These are phyloP conservation scores for Coemansia sp. DNA, from an alignment of 192 early-diverging fungal species.

Conservation along the genomic window DNA sequence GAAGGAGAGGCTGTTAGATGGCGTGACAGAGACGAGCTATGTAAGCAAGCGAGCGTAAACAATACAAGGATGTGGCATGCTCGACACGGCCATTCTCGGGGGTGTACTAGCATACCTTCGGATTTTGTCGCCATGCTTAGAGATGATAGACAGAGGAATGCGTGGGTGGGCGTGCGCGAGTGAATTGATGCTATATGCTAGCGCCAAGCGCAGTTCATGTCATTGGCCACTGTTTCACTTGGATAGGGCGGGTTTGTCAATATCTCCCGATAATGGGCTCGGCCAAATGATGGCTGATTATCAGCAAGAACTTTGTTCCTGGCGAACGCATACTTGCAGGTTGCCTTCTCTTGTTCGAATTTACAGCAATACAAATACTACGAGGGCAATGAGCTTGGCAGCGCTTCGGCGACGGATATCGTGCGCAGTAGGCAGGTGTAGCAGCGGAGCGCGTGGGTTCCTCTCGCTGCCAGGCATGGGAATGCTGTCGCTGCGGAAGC, in stretches of 20 bases:
- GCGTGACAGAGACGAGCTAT: background rate
- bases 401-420: background rate
- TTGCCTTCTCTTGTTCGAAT: too few species aligned
- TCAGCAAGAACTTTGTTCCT: too few species aligned
- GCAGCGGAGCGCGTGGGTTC: conserved; percentile 10
- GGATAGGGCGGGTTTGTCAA: too few species aligned
- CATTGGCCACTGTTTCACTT: too few species aligned
- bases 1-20: background rate
- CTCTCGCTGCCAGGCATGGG: conserved; percentile 6
- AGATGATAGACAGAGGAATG: background rate
- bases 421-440: background rate
- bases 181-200: too few species aligned
- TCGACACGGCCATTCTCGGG: background rate
- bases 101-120: conserved; percentile 16
- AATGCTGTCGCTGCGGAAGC: background rate
- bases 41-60: background rate
- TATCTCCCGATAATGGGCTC: too few species aligned
- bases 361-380: background rate
- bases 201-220: too few species aligned
- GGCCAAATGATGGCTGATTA: too few species aligned
- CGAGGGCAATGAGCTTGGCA: background rate
- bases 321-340: too few species aligned
- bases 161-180: too few species aligned
- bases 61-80: background rate
- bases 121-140: conserved; percentile 11